A percentile compares a stretch with the other conserved stretches of the same genome.
These are phyloP conservation scores for Cyamopsis tetragonoloba DNA, from an alignment of 306 rosid genomes.

Conservation along the genomic window DNA sequence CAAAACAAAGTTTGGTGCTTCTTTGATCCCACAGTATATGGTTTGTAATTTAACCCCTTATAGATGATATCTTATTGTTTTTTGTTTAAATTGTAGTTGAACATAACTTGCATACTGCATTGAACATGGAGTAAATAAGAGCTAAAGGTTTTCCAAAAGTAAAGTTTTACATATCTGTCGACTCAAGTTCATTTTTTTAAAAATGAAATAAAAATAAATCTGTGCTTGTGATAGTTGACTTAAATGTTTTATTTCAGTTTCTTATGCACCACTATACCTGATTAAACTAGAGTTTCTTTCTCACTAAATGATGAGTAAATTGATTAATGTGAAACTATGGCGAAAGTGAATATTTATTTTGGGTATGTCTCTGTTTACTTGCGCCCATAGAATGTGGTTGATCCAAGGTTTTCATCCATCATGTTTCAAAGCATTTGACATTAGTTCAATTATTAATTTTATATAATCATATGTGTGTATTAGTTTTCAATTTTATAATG, in stretches of 20 bases:
- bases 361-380: not conserved
- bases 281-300: not conserved
- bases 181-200: too few relatives aligned
- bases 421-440: not conserved
- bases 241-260: not conserved
- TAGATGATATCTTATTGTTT: not conserved
- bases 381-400: not conserved
- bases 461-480: not conserved
- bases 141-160: not conserved
- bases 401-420: not conserved
- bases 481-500: not conserved
- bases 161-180: not conserved
- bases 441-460: slow-evolving; percentile 14
- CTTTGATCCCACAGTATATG: slow-evolving; percentile 76
- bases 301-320: not conserved
- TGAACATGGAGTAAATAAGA: not conserved
- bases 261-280: not conserved
- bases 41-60: slow-evolving; percentile 34
- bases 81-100: not conserved
- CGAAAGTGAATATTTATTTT: slow-evolving; percentile 17
- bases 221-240: not conserved
- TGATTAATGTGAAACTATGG: not conserved
- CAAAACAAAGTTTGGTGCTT: slow-evolving; percentile 79
- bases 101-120: not conserved
- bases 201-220: too few relatives aligned